phyloP scores from a whole-genome alignment of 306 rosid species.

The Sesbania bispinosa region DNA sequence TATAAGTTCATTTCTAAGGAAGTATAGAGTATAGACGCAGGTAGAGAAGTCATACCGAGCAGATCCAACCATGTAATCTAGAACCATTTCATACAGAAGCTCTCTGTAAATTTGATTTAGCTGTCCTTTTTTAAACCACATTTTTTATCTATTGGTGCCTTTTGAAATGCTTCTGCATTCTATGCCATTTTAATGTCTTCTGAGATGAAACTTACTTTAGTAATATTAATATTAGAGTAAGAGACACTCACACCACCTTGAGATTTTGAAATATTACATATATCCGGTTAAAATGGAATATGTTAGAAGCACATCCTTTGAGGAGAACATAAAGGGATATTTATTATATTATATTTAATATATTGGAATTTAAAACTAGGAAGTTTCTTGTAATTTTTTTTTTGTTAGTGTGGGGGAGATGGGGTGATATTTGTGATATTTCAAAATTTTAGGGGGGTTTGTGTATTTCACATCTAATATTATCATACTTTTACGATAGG shows the following conservation, averaged over 20 bases:
- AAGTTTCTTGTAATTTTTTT: background rate
- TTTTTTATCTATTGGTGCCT: background rate
- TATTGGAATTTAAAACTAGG: background rate
- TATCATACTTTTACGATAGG: slow-evolving; percentile 6
- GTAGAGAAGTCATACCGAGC: slow-evolving; percentile 14
- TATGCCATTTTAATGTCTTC: background rate
- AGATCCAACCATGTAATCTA: background rate
- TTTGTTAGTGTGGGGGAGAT: background rate
- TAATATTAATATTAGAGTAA: background rate
- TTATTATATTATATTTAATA: background rate
- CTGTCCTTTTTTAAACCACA: background rate
- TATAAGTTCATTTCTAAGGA: background rate
- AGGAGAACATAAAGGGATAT: background rate
- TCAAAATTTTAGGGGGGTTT: background rate
- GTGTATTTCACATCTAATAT: slow-evolving; percentile 1
- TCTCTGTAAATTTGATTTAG: background rate
- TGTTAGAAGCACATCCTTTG: background rate
- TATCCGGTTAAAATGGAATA: background rate
- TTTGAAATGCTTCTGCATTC: slow-evolving; percentile 3
- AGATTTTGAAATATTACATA: slow-evolving; percentile 12
- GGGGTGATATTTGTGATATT: background rate
- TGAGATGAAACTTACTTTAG: background rate
- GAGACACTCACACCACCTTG: background rate
- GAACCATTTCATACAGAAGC: background rate
- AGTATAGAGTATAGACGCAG: background rate